These are phyloP conservation scores for Melampsora americana DNA, from an alignment of 1,284 basidiomycete genomes.

Conservation along the genomic window DNA sequence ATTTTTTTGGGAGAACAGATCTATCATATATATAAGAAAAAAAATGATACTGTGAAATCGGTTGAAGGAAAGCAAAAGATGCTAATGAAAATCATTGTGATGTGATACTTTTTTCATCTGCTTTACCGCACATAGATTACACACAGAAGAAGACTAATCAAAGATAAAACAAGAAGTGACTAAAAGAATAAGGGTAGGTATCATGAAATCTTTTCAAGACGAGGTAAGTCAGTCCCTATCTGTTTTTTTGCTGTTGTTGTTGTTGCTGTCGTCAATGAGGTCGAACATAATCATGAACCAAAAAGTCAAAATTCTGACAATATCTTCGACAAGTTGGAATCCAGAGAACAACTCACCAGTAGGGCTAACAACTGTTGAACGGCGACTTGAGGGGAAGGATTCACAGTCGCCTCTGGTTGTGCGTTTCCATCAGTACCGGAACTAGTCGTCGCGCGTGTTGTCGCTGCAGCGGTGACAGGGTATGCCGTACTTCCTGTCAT, in stretches of 20 bases:
- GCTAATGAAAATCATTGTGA: no score
- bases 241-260: slow-evolving; percentile 1
- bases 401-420: no score
- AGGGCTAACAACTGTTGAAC: slow-evolving; percentile 40
- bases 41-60: no score
- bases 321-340: not conserved
- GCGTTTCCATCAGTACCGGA: no score
- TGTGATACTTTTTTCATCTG: no score
- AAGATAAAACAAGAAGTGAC: not conserved
- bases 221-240: not conserved
- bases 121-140: no score
- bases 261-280: not conserved
- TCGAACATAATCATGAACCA: not conserved
- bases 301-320: no score
- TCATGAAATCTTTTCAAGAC: not conserved
- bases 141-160: no score
- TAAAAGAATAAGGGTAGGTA: not conserved
- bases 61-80: no score
- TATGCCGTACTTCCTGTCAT: slow-evolving; percentile 9
- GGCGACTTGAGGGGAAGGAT: slow-evolving; percentile 9
- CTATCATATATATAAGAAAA: no score
- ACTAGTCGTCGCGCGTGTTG: not conserved
- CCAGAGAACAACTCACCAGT: slow-evolving; percentile 11
- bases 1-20: no score
- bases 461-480: not conserved